phyloP scores from a whole-genome alignment of 495 filamentous ascomycete species.

The Penicillium egyptiacum region DNA sequence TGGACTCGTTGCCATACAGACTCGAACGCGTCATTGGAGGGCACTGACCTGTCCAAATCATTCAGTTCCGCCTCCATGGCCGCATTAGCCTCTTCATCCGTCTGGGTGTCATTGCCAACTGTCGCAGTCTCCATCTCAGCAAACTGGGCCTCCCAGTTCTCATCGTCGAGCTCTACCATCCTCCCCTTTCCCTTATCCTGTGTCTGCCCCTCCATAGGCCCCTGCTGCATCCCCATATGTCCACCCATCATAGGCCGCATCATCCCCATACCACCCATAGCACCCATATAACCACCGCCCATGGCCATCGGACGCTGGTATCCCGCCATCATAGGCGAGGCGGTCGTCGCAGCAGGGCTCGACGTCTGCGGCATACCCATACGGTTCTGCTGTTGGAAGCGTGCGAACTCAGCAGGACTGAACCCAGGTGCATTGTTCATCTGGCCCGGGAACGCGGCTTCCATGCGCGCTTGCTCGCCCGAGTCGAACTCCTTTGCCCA shows the following conservation, averaged over 20 bases:
- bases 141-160: constrained; percentile 96
- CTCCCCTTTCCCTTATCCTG: constrained; percentile 83
- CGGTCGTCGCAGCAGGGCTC: constrained; percentile 49
- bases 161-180: constrained; percentile 89
- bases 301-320: constrained; percentile 65
- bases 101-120: constrained; percentile 56
- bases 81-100: constrained; percentile 67
- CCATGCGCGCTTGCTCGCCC: constrained; percentile 73
- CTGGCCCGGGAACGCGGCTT: constrained; percentile 67
- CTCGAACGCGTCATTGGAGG: constrained; percentile 76
- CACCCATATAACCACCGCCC: constrained; percentile 45
- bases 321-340: constrained; percentile 50
- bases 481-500: constrained; percentile 72
- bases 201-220: constrained; percentile 47
- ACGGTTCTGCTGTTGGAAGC: constrained; percentile 71
- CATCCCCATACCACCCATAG: constrained; percentile 58
- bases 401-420: constrained; percentile 79
- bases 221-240: constrained; percentile 51
- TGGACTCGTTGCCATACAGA: constrained; percentile 83
- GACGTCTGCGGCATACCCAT: constrained; percentile 55
- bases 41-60: constrained; percentile 83
- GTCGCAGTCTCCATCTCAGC: constrained; percentile 78
- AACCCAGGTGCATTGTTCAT: constrained; percentile 60
- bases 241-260: constrained; percentile 49
- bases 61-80: constrained; percentile 89